Conservation (phyloP, 352 stramenopile genomes). For the Pythium scleroteichum region DNA sequence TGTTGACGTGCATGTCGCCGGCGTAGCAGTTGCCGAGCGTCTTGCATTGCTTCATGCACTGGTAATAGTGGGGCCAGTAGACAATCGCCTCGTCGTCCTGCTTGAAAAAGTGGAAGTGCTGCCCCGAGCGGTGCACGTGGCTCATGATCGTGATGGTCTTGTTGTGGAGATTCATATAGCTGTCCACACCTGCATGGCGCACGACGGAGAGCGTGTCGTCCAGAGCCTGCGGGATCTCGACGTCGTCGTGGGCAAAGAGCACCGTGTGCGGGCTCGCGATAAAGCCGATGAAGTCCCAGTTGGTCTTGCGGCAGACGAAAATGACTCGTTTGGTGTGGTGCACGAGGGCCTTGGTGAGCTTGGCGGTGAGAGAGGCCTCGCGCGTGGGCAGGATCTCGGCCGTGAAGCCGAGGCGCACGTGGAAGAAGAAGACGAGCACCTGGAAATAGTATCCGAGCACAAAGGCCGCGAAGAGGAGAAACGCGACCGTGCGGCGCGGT, state of each 20-base stretch:
- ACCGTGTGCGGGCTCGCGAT: conserved; percentile 62
- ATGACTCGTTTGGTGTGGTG: conserved; percentile 61
- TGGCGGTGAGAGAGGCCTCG: conserved; percentile 44
- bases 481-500: conserved; percentile 19
- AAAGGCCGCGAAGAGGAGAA: conserved; percentile 34
- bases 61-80: conserved; percentile 81
- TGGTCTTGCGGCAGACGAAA: conserved; percentile 74
- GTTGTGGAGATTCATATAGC: conserved; percentile 80
- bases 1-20: conserved; percentile 81
- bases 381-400: conserved; percentile 49
- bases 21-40: conserved; percentile 68
- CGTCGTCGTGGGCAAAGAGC: conserved; percentile 68
- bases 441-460: conserved; percentile 68
- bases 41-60: conserved; percentile 73
- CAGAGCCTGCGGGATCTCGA: conserved; percentile 47
- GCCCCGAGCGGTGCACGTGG: conserved; percentile 51
- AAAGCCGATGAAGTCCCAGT: conserved; percentile 79
- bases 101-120: conserved; percentile 65
- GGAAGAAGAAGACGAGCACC: conserved; percentile 65
- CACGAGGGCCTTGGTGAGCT: conserved; percentile 48
- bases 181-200: conserved; percentile 63
- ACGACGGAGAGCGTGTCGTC: conserved; percentile 62
- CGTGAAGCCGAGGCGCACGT: conserved; percentile 58
- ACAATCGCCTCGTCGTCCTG: conserved; percentile 77
- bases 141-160: conserved; percentile 82